Evolutionary conservation across 2,329 filamentous ascomycete genomes (phyloP), one percentile per base, ranked within the genome.

Genomic region (Emergomyces pasteurianus): DNA sequence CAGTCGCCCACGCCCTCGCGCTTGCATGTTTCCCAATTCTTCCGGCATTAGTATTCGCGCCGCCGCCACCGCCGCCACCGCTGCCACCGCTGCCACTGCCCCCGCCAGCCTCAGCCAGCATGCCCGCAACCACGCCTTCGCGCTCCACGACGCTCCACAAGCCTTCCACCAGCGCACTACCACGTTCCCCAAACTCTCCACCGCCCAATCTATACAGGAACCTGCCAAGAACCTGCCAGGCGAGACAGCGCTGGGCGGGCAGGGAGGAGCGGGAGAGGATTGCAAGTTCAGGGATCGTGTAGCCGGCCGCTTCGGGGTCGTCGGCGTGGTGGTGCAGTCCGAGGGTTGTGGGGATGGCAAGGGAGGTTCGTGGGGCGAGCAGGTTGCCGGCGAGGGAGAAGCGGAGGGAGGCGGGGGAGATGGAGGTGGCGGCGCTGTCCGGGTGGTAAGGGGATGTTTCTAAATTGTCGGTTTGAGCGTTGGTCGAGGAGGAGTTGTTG

Each of bases 261-360:
- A 96, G 90, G 0, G 86, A 85, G 60, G 89, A 95, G 40, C 92
- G 82, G 4, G 90, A 86, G 1, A 96, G 81, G 38, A 87, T 84
- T 1, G 90, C 86, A 1, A 99, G 80, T 74, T 99, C 94, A 0
- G 86, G 84, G 36, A 99, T 83, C 0, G 94, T 97, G 74, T 99
- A 99, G 0, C 94, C 94, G 0, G 94, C 94, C 1, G 92, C 90
- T 73, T 95, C 90, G 18, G 94, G 94, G 1, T 92, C 92, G 62
- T 92, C 85, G 64, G 88, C 91, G 72, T 99, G 94, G 73, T 99
- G 92, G 73, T 99, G 94, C 16, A 99, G 81, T 0, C 94, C 94
- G 62, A 87, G 83, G 14, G 85, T 86, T 0, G 84, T 84, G 5
- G 92, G 89, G 31, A 97, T 85, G 1, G 83, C 79, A 60, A 91